These are phyloP conservation scores for Ophiostoma sp. DNA, from an alignment of 2,329 filamentous ascomycete genomes.

Conservation along the genomic window DNA sequence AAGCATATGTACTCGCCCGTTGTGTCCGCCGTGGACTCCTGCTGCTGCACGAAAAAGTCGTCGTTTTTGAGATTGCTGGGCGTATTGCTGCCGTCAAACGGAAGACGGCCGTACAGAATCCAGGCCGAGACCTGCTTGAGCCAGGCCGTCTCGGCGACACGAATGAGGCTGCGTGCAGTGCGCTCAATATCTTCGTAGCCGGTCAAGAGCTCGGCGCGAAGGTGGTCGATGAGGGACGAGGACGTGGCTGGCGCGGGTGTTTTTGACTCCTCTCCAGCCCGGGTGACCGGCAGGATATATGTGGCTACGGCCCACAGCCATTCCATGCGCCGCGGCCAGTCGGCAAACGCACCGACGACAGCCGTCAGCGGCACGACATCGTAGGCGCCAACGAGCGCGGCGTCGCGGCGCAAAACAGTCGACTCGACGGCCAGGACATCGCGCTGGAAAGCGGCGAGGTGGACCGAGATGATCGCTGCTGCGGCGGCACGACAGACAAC, in stretches of 20 bases:
- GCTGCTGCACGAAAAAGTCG: slow-evolving; percentile 78
- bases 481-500: slow-evolving; percentile 84
- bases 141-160: slow-evolving; percentile 82
- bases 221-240: slow-evolving; percentile 62
- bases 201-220: slow-evolving; percentile 73
- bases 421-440: slow-evolving; percentile 82
- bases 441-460: slow-evolving; percentile 73
- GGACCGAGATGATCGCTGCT: slow-evolving; percentile 65
- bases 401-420: slow-evolving; percentile 68
- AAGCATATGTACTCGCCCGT: slow-evolving; percentile 52
- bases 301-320: slow-evolving; percentile 74
- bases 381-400: slow-evolving; percentile 79
- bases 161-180: slow-evolving; percentile 66
- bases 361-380: slow-evolving; percentile 87
- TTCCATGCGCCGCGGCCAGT: slow-evolving; percentile 76
- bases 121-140: slow-evolving; percentile 83
- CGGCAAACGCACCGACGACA: slow-evolving; percentile 77
- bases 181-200: slow-evolving; percentile 83
- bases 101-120: slow-evolving; percentile 82
- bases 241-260: slow-evolving; percentile 10
- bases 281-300: slow-evolving; percentile 51
- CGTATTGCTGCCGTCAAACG: slow-evolving; percentile 33
- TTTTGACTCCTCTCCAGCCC: background rate
- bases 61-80: slow-evolving; percentile 32
- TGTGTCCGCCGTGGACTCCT: slow-evolving; percentile 36